phyloP scores from a whole-genome alignment of 768 basidiomycete genomes.

The Leccinum subtestaceum region DNA sequence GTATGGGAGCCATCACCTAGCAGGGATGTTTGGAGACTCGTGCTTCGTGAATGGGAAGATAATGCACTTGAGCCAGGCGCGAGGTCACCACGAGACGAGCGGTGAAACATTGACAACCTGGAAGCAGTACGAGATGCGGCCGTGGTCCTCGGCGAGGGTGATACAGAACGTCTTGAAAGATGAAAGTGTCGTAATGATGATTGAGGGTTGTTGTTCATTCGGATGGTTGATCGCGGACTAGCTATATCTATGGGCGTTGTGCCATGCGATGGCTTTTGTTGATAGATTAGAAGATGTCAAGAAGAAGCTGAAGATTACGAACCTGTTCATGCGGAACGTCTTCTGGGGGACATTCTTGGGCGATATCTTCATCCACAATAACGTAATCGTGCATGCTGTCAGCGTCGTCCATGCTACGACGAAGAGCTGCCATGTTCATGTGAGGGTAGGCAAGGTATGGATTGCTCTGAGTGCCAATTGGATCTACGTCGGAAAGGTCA shows the following conservation, averaged over 20 bases:
- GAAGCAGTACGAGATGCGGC: conserved; percentile 33
- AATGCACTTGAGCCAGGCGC: conserved; percentile 27
- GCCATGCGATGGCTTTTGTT: conserved; percentile 24
- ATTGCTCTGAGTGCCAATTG: conserved; percentile 30
- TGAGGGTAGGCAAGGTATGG: conserved; percentile 45
- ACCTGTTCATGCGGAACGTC: conserved; percentile 18
- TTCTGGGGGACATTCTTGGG: conserved; percentile 26
- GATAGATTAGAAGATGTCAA: conserved; percentile 15
- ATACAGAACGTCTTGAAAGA: conserved; percentile 42
- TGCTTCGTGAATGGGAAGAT: conserved; percentile 44
- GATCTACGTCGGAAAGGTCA: conserved; percentile 23
- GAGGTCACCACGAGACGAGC: conserved; percentile 27
- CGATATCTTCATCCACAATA: conserved; percentile 36
- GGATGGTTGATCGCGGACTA: conserved; percentile 33
- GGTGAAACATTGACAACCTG: conserved; percentile 44
- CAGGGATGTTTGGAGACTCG: conserved; percentile 48
- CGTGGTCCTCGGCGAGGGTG: conserved; percentile 39
- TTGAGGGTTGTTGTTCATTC: conserved; percentile 32
- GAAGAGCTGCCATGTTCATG: conserved; percentile 28
- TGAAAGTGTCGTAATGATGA: conserved; percentile 42
- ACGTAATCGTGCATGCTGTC: conserved; percentile 41
- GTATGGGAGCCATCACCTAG: conserved; percentile 14
- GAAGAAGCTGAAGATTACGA: conserved; percentile 27
- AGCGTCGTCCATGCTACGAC: conserved; percentile 31
- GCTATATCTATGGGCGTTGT: conserved; percentile 22